Percentiles rank a stretch among this genome's conserved stretches.
These are phyloP conservation scores for Starmerella vitae DNA, from an alignment of 805 yeast genomes.

Conservation along the genomic window DNA sequence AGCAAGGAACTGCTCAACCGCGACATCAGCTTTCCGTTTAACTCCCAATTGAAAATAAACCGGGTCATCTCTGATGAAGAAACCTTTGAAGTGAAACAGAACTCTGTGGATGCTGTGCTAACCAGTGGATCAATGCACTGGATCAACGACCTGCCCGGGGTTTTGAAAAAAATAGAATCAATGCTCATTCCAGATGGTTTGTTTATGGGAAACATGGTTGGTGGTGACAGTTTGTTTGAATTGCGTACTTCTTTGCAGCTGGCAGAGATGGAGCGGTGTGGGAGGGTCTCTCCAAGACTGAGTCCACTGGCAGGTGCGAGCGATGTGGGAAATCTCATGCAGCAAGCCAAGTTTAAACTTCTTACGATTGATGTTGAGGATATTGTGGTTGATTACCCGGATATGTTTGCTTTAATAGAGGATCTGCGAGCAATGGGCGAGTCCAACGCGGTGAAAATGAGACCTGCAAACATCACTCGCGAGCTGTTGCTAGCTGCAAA, in stretches of 20 bases:
- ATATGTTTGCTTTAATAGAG: conserved; percentile 47
- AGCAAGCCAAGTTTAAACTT: conserved; percentile 63
- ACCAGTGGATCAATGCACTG: conserved; percentile 68
- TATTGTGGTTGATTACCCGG: conserved; percentile 65
- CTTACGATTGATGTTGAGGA: conserved; percentile 78
- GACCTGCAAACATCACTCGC: conserved; percentile 35
- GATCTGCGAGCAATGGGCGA: conserved; percentile 79
- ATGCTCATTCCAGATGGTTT: conserved; percentile 68
- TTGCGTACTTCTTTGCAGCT: conserved; percentile 65
- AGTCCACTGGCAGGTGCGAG: conserved; percentile 69
- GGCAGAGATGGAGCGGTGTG: conserved; percentile 67
- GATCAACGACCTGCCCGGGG: conserved; percentile 71
- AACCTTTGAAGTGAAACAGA: conserved; percentile 17
- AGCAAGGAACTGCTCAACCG: conserved; percentile 40
- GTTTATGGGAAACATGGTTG: conserved; percentile 67
- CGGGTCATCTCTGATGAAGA: conserved; percentile 61
- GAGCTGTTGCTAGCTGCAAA: conserved; percentile 65
- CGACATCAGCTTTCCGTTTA: conserved; percentile 35
- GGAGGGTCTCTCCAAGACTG: conserved; percentile 68
- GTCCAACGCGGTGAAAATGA: conserved; percentile 44
- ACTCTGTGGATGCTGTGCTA: conserved; percentile 56
- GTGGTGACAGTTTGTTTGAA: conserved; percentile 77
- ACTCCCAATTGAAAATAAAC: conserved; percentile 34
- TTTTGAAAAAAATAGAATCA: conserved; percentile 40
- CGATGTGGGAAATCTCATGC: conserved; percentile 61